A percentile compares a stretch with the other conserved stretches of the same genome.
phyloP scores from a whole-genome alignment of 163 green algal genomes.

The Volvox carteri region DNA sequence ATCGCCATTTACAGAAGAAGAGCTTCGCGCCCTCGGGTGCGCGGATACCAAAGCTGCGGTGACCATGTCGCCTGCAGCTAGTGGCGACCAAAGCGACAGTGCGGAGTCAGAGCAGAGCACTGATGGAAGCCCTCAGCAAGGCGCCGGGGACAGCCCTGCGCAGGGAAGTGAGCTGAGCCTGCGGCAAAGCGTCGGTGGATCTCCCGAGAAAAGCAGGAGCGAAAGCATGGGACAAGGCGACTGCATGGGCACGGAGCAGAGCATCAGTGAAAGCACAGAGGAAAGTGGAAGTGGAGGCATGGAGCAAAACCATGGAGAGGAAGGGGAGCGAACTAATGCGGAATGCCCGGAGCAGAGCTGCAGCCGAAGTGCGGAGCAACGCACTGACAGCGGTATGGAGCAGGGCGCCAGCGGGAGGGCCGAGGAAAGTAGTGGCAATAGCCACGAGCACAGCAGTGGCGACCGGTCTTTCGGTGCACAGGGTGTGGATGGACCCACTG shows the following conservation, averaged over 20 bases:
- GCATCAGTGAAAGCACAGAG: neutral
- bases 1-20: neutral
- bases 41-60: too few species aligned
- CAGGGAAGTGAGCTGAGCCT: neutral
- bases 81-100: neutral
- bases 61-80: neutral
- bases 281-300: neutral
- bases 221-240: neutral
- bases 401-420: too few species aligned
- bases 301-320: neutral
- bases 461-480: neutral
- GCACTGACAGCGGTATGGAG: neutral
- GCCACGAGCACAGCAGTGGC: neutral
- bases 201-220: neutral
- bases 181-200: neutral
- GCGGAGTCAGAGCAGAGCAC: neutral
- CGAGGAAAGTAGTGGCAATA: neutral
- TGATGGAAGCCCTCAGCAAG: neutral
- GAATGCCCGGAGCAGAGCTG: neutral
- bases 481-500: neutral
- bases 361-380: neutral
- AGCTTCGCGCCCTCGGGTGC: neutral
- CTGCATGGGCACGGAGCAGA: too few species aligned
- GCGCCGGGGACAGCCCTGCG: neutral
- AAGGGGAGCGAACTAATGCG: neutral